Conservation (phyloP, 306 rosid genomes). For the Prunus campanulata region DNA sequence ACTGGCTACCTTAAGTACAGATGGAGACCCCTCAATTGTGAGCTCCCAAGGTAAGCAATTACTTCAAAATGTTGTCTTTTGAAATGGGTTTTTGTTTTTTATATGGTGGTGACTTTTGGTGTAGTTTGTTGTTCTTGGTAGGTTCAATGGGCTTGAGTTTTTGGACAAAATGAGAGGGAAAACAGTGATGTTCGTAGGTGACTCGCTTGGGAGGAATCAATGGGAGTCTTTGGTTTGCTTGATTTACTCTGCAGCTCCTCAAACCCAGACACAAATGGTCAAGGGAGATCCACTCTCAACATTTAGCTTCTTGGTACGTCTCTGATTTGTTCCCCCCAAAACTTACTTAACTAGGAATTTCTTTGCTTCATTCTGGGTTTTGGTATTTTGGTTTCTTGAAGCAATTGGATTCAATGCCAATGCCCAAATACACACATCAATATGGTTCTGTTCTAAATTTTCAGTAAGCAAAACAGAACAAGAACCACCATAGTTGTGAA, state of each 20-base stretch:
- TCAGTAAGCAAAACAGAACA: no score
- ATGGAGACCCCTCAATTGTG: conserved; percentile 91
- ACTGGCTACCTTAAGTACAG: conserved; percentile 73
- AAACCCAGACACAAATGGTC: conserved; percentile 59
- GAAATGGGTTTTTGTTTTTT: background rate
- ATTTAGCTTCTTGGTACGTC: conserved; percentile 75
- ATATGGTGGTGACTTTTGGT: conserved; percentile 32
- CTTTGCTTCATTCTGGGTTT: conserved; percentile 12
- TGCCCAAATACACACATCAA: background rate
- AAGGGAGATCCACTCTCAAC: conserved; percentile 83
- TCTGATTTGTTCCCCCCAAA: background rate
- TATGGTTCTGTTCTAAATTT: no score
- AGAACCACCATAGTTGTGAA: background rate
- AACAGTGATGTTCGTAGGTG: conserved; percentile 90
- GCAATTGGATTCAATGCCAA: background rate
- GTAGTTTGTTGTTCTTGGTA: conserved; percentile 50
- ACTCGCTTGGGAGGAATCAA: conserved; percentile 85
- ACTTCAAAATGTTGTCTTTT: background rate
- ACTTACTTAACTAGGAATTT: background rate
- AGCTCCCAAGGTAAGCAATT: conserved; percentile 78
- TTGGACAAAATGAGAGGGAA: conserved; percentile 71
- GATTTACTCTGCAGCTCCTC: conserved; percentile 58
- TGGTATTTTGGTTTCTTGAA: background rate
- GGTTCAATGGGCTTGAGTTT: conserved; percentile 87
- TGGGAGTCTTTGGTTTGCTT: conserved; percentile 91